phyloP scores from a whole-genome alignment of 768 basidiomycete genomes.

The Russula foetens region DNA sequence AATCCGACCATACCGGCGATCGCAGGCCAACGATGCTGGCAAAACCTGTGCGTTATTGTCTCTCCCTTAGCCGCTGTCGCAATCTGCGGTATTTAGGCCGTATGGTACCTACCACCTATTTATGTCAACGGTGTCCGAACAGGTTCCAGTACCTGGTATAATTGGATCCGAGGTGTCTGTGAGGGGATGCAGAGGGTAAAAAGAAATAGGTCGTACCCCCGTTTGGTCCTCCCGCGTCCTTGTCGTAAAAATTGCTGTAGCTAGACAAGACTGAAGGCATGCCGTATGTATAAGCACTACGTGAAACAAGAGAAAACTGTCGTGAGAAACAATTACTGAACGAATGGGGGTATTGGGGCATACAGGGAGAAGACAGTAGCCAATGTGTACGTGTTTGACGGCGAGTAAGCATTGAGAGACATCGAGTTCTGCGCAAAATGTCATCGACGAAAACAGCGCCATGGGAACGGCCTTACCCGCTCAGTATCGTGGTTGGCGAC shows the following conservation, averaged over 20 bases:
- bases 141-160: slow-evolving; percentile 38
- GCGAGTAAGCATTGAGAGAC: slow-evolving; percentile 51
- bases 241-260: slow-evolving; percentile 39
- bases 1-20: slow-evolving; percentile 55
- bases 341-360: not conserved
- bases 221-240: slow-evolving; percentile 54
- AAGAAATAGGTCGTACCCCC: slow-evolving; percentile 29
- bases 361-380: slow-evolving; percentile 54
- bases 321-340: not conserved
- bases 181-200: too few relatives aligned
- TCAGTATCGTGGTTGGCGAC: slow-evolving; percentile 69
- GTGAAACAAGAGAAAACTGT: not conserved
- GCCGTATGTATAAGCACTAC: slow-evolving; percentile 52
- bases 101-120: slow-evolving; percentile 42
- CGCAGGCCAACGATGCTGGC: slow-evolving; percentile 55
- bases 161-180: not conserved
- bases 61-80: too few relatives aligned
- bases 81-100: not conserved
- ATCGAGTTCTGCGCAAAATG: slow-evolving; percentile 32
- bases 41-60: slow-evolving; percentile 30
- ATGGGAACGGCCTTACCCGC: slow-evolving; percentile 28
- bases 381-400: slow-evolving; percentile 55
- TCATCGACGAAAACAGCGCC: not conserved
- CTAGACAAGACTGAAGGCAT: slow-evolving; percentile 56
- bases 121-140: slow-evolving; percentile 40